Evolutionary conservation across 208 protist genomes (phyloP), one percentile per base, ranked within the genome.

Genomic region (Leishmania major): DNA sequence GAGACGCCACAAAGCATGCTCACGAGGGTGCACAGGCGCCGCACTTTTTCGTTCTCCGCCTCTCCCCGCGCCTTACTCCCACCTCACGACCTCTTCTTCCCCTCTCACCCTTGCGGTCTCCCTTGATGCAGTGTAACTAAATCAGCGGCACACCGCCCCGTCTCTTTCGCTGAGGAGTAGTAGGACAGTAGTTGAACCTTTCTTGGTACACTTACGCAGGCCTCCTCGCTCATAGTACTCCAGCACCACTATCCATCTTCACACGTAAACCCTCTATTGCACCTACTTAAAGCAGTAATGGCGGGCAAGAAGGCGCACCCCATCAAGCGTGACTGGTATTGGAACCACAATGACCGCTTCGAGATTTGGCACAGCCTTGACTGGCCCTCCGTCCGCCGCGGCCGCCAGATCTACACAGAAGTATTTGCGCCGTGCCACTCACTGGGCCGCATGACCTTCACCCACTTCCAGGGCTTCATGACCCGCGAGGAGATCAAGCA

Each of bases 371-470:
- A 96, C 88, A 96, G 95, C 86, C 87, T 96, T 25, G 95, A 98
- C 88, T 96, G 95, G 95, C 93, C 93, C 70, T 94, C 93, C 57
- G 96, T 99, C 40, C 96, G 98, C 79, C 97, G 98, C 82, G 98
- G 99, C 45, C 96, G 98, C 77, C 94, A 99, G 89, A 99, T 99
- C 70, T 99, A 99, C 93, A 99, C 96, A 55, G 95, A 99, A 87
- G 98, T 99, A 7, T 99, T 99, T 86, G 91, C 95, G 28, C 95
- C 99, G n/a, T 99, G 99, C 92, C 99, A 99, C 93, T 91, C 93
- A 49, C 90, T 99, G 60, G 92, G 98, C 64, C 90, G 94, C 81
- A 97, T 99, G 84, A 98, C 98, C 49, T 99, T 98, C 92, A 98
- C 98, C 80, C 98, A 99, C 91, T 96, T 99, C 75, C 96, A 99